Conservation (phyloP, 106 monocot genomes). For the Alisma plantagoaquatica region DNA sequence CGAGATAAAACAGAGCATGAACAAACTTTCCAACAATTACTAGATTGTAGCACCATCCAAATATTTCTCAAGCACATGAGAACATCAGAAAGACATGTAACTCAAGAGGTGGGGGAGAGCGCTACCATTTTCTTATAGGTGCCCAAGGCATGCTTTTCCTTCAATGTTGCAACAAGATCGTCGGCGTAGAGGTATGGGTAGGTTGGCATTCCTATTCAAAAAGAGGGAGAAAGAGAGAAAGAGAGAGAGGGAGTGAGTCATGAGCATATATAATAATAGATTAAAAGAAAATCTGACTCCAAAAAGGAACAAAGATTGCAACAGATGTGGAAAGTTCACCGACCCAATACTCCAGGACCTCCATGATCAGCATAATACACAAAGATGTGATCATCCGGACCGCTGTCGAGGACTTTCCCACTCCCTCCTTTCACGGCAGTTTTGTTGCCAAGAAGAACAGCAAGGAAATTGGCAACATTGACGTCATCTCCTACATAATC, state of each 20-base stretch:
- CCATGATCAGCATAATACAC: conserved; percentile 91
- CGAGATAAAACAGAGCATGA: no score
- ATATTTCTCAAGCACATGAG: no score
- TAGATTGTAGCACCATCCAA: no score
- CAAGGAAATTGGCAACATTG: conserved; percentile 69
- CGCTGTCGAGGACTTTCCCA: conserved; percentile 90
- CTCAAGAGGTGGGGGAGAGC: no score
- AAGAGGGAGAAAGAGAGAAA: no score
- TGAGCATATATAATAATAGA: no score
- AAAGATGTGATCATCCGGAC: conserved; percentile 93
- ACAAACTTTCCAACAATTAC: no score
- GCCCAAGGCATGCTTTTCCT: conserved; percentile 58
- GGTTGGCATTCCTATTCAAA: conserved; percentile 88
- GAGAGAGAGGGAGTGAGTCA: no score
- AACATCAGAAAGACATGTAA: no score
- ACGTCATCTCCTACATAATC: conserved; percentile 81
- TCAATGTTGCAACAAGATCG: conserved; percentile 47
- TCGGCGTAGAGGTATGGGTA: conserved; percentile 80
- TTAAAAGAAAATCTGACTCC: no score
- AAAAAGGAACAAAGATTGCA: no score
- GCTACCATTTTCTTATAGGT: conserved; percentile 81
- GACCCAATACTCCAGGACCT: conserved; percentile 86
- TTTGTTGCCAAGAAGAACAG: conserved; percentile 85
- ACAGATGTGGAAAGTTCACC: conserved; percentile 15
- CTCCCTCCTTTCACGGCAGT: conserved; percentile 82